Conservation (phyloP, 148 eudicot species). For the Tetragonia tetragonoides region DNA sequence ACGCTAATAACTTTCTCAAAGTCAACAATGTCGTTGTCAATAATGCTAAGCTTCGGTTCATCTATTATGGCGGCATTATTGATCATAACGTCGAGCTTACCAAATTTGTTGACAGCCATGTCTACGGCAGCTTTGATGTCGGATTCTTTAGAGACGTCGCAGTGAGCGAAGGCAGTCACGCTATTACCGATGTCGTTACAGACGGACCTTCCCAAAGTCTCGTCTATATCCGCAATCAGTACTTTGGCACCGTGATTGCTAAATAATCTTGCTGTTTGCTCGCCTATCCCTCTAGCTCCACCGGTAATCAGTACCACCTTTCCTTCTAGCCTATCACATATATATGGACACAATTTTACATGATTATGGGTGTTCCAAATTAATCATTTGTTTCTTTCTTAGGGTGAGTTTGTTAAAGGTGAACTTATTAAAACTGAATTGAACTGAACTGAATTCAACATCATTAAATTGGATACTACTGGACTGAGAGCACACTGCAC, state of each 20-base stretch:
- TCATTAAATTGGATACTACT: too few species aligned
- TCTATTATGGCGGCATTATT: neutral
- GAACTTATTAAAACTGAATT: too few species aligned
- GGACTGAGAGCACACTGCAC: too few species aligned
- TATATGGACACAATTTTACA: too few species aligned
- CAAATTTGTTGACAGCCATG: neutral
- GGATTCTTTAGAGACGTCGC: neutral
- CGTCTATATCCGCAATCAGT: neutral
- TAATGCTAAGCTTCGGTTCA: neutral
- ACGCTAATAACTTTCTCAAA: constrained; percentile 28
- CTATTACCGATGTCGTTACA: neutral
- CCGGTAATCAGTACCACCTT: constrained; percentile 6
- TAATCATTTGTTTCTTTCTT: too few species aligned
- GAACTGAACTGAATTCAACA: too few species aligned
- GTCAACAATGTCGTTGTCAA: constrained; percentile 5
- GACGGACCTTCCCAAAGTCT: neutral
- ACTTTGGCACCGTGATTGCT: constrained; percentile 3
- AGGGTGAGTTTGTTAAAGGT: too few species aligned
- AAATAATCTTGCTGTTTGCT: neutral
- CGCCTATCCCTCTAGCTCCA: neutral
- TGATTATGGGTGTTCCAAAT: too few species aligned
- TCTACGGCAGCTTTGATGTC: constrained; percentile 5
- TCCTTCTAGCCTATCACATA: neutral
- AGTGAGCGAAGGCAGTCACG: neutral
- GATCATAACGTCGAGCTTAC: constrained; percentile 5